phyloP scores from a whole-genome alignment of 1,284 basidiomycete genomes.

The Takashimella tepidaria region DNA sequence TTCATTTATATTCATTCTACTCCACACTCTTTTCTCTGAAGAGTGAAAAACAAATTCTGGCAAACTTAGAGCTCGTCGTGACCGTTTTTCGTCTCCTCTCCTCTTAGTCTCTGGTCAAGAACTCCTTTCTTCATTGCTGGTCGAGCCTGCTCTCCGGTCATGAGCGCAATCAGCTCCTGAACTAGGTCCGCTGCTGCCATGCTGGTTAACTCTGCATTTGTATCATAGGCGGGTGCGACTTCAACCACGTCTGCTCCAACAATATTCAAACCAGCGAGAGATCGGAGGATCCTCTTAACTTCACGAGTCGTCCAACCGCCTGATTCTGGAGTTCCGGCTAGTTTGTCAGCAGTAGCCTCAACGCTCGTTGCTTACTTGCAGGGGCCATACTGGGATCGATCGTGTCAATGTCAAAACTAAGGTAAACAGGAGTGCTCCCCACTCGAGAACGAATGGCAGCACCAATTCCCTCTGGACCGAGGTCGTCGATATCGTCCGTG shows the following conservation, averaged over 20 bases:
- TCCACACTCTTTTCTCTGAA: too few species aligned
- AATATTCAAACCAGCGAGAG: constrained; percentile 45
- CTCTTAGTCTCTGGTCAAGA: not conserved
- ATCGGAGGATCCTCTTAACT: constrained; percentile 45
- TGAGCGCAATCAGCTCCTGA: constrained; percentile 34
- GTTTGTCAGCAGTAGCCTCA: not conserved
- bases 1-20: too few species aligned
- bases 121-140: not conserved
- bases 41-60: too few species aligned
- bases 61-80: not conserved
- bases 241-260: constrained; percentile 67
- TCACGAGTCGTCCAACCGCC: constrained; percentile 50
- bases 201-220: constrained; percentile 43
- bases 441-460: constrained; percentile 41
- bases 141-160: constrained; percentile 2
- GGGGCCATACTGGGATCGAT: constrained; percentile 43
- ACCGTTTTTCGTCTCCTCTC: not conserved
- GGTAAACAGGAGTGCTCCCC: constrained; percentile 36
- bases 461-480: constrained; percentile 48
- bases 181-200: constrained; percentile 46
- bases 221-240: constrained; percentile 64
- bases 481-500: constrained; percentile 47
- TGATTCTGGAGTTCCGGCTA: constrained; percentile 45
- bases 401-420: constrained; percentile 43
- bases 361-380: constrained; percentile 30